phyloP scores from a whole-genome alignment of 2,329 filamentous ascomycete genomes.

The Stagonosporopsis rhizophila region DNA sequence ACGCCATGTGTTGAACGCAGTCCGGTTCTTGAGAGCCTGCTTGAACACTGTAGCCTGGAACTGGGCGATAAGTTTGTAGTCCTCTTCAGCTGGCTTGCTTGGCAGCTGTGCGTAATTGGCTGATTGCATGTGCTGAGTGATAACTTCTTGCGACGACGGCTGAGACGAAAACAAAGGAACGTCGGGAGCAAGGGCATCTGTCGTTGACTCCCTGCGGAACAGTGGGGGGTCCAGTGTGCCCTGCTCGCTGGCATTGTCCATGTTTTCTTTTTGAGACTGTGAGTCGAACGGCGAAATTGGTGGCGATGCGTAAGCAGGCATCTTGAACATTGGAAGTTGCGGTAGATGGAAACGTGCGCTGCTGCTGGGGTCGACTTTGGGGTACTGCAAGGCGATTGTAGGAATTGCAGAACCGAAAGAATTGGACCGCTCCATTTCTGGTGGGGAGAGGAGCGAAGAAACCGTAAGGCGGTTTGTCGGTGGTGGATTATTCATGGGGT shows the following conservation, averaged over 20 bases:
- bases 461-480: slow-evolving; percentile 45
- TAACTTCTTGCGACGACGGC: slow-evolving; percentile 32
- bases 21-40: slow-evolving; percentile 50
- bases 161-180: slow-evolving; percentile 43
- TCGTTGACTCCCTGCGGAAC: slow-evolving; percentile 34
- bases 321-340: slow-evolving; percentile 27
- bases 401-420: slow-evolving; percentile 49
- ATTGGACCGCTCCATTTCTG: slow-evolving; percentile 50
- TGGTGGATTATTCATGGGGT: slow-evolving; percentile 36
- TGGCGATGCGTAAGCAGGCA: slow-evolving; percentile 47
- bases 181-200: slow-evolving; percentile 36
- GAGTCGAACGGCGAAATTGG: slow-evolving; percentile 50
- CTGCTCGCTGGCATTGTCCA: slow-evolving; percentile 38
- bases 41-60: slow-evolving; percentile 45
- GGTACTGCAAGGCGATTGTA: slow-evolving; percentile 28
- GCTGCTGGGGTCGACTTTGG: slow-evolving; percentile 20
- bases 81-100: slow-evolving; percentile 45
- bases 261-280: slow-evolving; percentile 47
- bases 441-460: slow-evolving; percentile 51
- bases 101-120: slow-evolving; percentile 37
- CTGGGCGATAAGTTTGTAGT: slow-evolving; percentile 46
- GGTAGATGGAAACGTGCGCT: slow-evolving; percentile 20
- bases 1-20: slow-evolving; percentile 37
- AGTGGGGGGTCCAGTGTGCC: slow-evolving; percentile 46
- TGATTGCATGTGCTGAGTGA: slow-evolving; percentile 47